Conservation (phyloP, 176 grass and related monocot genomes). For the Neostapfia colusana region DNA sequence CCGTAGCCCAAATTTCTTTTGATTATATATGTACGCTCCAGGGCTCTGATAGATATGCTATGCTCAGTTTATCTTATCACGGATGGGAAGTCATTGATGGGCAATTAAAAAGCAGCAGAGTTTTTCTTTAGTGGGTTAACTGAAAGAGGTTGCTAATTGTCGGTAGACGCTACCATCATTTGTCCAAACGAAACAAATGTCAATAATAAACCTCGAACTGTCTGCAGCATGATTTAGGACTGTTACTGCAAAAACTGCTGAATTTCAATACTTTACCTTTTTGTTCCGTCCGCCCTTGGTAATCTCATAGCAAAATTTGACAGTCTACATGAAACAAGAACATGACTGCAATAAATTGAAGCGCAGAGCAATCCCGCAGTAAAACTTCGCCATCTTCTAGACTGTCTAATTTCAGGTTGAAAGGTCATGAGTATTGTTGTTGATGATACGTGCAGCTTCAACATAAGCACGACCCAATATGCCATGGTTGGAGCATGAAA, state of each 20-base stretch:
- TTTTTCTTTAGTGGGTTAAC: background rate
- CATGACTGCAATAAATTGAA: background rate
- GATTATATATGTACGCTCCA: constrained; percentile 1
- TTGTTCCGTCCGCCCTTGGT: background rate
- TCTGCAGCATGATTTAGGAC: background rate
- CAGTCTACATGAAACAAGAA: background rate
- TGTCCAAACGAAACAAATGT: background rate
- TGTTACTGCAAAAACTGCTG: background rate
- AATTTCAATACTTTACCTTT: background rate
- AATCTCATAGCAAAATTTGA: background rate
- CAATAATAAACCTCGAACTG: background rate
- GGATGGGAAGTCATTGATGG: background rate
- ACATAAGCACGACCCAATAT: background rate
- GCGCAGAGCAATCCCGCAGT: too few relatives aligned
- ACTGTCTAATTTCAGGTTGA: background rate
- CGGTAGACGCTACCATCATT: constrained; percentile 1
- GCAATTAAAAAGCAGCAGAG: background rate
- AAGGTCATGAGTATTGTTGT: background rate
- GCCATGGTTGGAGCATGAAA: background rate
- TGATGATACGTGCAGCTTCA: background rate
- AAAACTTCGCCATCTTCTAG: background rate
- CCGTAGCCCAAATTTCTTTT: background rate
- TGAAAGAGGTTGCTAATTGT: background rate
- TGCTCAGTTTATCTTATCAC: constrained; percentile 17
- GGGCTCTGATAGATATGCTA: background rate